Conservation (phyloP, 1,284 basidiomycete genomes). For the Vanrija sp. region DNA sequence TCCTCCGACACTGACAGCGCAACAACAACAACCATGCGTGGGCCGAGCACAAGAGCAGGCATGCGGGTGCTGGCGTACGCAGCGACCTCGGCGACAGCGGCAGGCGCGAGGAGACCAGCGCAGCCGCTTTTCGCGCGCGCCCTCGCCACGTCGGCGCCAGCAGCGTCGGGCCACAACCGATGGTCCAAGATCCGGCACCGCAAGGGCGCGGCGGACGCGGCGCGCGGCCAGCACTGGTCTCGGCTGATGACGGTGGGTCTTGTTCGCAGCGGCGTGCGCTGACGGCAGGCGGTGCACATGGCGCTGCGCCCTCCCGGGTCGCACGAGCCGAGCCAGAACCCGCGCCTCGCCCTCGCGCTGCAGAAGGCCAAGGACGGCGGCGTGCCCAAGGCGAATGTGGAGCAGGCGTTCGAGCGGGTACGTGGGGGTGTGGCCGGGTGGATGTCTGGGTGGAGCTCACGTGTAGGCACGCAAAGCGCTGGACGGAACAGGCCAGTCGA, state of each 20-base stretch:
- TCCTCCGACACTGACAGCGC: no score
- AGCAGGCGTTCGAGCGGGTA: slow-evolving; percentile 65
- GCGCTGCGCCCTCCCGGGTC: slow-evolving; percentile 66
- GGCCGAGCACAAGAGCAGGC: no score
- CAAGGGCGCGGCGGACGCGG: slow-evolving; percentile 68
- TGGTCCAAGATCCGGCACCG: slow-evolving; percentile 85
- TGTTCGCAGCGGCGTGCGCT: background rate
- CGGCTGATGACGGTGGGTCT: slow-evolving; percentile 59
- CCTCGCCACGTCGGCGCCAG: slow-evolving; percentile 7
- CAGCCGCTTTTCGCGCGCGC: background rate
- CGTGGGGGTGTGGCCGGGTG: slow-evolving; percentile 6
- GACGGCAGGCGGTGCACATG: slow-evolving; percentile 62
- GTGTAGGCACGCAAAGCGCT: slow-evolving; percentile 26
- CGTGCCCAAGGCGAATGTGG: slow-evolving; percentile 73
- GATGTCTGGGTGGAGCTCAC: slow-evolving; percentile 2
- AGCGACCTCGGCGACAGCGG: no score
- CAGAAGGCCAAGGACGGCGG: slow-evolving; percentile 62
- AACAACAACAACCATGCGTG: background rate
- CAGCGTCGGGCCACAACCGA: slow-evolving; percentile 34
- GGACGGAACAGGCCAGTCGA: slow-evolving; percentile 38
- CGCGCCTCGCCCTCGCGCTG: slow-evolving; percentile 60
- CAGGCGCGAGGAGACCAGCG: background rate
- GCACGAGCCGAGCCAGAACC: slow-evolving; percentile 62
- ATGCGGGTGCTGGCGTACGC: no score
- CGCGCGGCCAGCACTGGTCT: slow-evolving; percentile 61